These are phyloP conservation scores for Cicer arietinum DNA, from an alignment of 306 rosid species.

Conservation along the genomic window DNA sequence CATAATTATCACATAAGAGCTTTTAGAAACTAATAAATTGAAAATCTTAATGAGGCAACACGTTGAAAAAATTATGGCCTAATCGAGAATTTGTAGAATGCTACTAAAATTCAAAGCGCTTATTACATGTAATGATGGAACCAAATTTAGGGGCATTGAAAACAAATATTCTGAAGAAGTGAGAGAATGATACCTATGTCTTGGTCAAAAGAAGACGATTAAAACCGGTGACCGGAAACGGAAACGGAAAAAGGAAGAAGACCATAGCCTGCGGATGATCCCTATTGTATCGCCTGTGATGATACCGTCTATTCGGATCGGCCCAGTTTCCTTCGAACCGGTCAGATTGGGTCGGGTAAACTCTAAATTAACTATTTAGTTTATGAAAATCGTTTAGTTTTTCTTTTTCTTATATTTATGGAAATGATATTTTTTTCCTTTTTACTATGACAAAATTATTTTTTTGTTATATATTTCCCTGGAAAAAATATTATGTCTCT, in stretches of 20 bases:
- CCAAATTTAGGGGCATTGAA: not conserved
- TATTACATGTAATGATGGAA: slow-evolving; percentile 1
- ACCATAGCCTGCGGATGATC: not conserved
- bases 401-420: not conserved
- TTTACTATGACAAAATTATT: too few species aligned
- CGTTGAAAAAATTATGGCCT: not conserved
- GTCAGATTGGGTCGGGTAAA: not conserved
- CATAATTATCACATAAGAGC: not conserved
- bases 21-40: not conserved
- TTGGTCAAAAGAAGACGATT: not conserved
- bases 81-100: too few species aligned
- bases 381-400: not conserved
- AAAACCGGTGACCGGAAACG: slow-evolving; percentile 31
- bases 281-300: not conserved
- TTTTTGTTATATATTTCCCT: too few species aligned
- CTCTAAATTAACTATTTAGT: not conserved
- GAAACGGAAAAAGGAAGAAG: slow-evolving; percentile 11
- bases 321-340: not conserved
- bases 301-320: slow-evolving; percentile 9
- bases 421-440: too few species aligned
- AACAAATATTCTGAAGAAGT: not conserved
- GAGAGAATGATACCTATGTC: not conserved
- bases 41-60: not conserved
- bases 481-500: too few species aligned
- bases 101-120: not conserved